Base-by-base conservation (phyloP, 1,284 basidiomycete species). In the Irpex sp. region DNA sequence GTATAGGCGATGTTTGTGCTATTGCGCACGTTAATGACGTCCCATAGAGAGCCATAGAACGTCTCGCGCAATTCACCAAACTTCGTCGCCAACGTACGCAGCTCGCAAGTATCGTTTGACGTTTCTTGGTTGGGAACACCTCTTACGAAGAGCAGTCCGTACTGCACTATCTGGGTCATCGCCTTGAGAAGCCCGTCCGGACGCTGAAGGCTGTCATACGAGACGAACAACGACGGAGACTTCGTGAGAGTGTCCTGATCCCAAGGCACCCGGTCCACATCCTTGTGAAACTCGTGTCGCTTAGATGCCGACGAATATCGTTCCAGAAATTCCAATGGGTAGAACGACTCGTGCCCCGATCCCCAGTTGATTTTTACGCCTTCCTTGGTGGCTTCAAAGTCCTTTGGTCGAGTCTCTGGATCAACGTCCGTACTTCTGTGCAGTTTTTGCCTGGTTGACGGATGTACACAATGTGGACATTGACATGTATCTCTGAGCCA, bases 1-100 rank as follows among this genome's bases (percentile, higher is more conserved):
- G 97, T 99, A 75, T 98, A 98, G 1, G 97, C 97, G 65, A 99
- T 94, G 76, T 99, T 99, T 68, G 84, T 86, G 68, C 91, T 92
- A 63, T 92, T 81, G 56, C 77, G 77, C 52, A 92, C 73, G 66
- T 88, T 92, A 75, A 88, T 86, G 19, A 99, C 97, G 75, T 98
- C 89, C 94, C 96, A 99, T 0, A 92, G 78, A 62, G 84, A 79
- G 1, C 97, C 97, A 72, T 99, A 99, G 75, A 98, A 97, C 8
- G 96, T 98, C 61, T 85, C 81, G 38, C 95, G 81, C 31, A 98
- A 81, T 68, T 92, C 85, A 11, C 94, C 91, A 68, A 97, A 89
- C 34, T 73, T 73, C 26, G 80, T 77, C 0, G 86, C 91, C 0
- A 96, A 80, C n/a, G 68, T 77, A 5, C 84, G 81, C 40, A 94